phyloP scores from a whole-genome alignment of 2,329 filamentous ascomycete genomes.

The Colletotrichum acutatum region DNA sequence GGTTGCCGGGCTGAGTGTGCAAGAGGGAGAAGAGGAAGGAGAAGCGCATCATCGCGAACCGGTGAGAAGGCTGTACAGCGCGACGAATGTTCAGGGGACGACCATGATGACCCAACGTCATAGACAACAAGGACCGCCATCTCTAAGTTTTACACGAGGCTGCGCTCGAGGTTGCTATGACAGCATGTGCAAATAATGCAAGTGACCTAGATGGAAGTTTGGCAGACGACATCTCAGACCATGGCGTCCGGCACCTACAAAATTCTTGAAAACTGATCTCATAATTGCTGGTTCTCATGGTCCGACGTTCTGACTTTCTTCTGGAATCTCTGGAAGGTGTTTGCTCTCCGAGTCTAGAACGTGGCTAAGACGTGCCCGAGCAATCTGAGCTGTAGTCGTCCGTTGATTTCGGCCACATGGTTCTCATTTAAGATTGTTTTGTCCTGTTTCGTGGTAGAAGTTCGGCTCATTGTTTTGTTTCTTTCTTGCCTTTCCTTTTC shows the following conservation, averaged over 20 bases:
- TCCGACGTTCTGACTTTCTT: conserved; percentile 19
- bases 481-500: background rate
- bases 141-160: background rate
- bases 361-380: conserved; percentile 11
- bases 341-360: background rate
- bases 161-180: background rate
- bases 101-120: background rate
- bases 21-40: too few relatives aligned
- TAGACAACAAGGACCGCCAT: background rate
- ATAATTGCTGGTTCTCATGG: conserved; percentile 1
- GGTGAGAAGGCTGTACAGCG: background rate
- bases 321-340: conserved; percentile 1
- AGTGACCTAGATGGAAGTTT: background rate
- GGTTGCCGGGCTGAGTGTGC: background rate
- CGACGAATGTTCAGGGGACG: background rate
- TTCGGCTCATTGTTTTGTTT: conserved; percentile 4
- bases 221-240: background rate
- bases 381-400: conserved; percentile 7
- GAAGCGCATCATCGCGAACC: background rate
- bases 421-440: background rate
- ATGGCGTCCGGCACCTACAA: background rate
- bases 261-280: background rate
- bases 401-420: conserved; percentile 7
- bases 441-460: conserved; percentile 21
- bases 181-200: background rate